phyloP scores from a whole-genome alignment of 2,329 filamentous ascomycete genomes.

The Rhytidhysteron rufulum region DNA sequence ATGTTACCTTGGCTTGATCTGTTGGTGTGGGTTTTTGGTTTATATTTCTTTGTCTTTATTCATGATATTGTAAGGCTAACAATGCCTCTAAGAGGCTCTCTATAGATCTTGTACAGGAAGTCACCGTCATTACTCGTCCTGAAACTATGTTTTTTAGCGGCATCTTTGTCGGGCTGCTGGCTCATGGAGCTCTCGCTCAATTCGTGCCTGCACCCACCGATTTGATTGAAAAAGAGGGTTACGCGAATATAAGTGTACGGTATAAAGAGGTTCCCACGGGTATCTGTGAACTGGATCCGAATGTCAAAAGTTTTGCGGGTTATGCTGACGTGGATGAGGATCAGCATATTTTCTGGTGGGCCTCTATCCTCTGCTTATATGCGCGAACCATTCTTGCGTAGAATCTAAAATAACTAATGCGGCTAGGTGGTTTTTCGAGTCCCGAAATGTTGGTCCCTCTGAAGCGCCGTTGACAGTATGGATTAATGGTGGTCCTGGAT shows the following conservation, averaged over 20 bases:
- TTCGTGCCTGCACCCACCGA: slow-evolving; percentile 45
- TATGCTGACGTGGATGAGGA: slow-evolving; percentile 52
- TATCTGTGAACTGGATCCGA: slow-evolving; percentile 55
- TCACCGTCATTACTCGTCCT: no score
- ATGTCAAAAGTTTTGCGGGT: slow-evolving; percentile 54
- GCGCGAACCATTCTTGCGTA: neutral
- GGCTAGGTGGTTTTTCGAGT: slow-evolving; percentile 50
- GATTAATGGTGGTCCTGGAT: slow-evolving; percentile 56
- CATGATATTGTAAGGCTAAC: neutral
- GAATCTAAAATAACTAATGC: neutral
- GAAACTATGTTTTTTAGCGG: neutral
- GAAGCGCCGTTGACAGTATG: slow-evolving; percentile 58
- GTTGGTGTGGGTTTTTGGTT: neutral
- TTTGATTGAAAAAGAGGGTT: slow-evolving; percentile 41
- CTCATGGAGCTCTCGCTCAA: slow-evolving; percentile 27
- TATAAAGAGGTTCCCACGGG: slow-evolving; percentile 56
- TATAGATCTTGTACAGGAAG: neutral
- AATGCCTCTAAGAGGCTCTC: neutral
- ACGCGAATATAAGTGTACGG: slow-evolving; percentile 50
- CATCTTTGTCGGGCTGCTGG: slow-evolving; percentile 7
- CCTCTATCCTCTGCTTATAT: neutral
- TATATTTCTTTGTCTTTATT: neutral
- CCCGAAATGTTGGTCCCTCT: slow-evolving; percentile 46
- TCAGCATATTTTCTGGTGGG: slow-evolving; percentile 53
- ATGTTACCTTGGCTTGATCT: no score